A percentile compares a stretch with the other conserved stretches of the same genome.
Conservation (phyloP, 2,329 filamentous ascomycete genomes). For the Falciphora oryzae region DNA sequence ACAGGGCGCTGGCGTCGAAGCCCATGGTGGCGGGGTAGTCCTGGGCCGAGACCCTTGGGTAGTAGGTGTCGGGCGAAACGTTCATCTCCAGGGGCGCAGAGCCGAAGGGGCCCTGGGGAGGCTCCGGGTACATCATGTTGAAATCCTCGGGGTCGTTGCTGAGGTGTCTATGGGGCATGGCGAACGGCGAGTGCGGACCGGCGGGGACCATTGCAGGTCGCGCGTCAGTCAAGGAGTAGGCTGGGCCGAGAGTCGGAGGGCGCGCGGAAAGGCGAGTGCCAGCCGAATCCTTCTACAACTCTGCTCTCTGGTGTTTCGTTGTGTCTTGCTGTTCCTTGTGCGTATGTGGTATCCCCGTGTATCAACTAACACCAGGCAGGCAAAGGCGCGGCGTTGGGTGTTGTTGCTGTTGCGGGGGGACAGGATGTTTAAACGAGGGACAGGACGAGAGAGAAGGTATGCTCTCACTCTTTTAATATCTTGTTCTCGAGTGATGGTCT, state of each 20-base stretch:
- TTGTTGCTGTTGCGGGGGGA: neutral
- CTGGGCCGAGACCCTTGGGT: conserved; percentile 11
- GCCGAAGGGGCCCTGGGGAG: conserved; percentile 14
- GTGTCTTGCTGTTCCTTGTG: neutral
- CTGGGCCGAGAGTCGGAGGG: neutral
- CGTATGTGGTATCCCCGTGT: neutral
- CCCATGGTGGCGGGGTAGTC: conserved; percentile 31
- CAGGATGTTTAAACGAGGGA: conserved; percentile 3
- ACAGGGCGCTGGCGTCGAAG: conserved; percentile 41
- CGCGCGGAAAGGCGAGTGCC: no score
- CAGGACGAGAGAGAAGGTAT: neutral
- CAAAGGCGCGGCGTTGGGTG: neutral
- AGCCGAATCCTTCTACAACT: neutral
- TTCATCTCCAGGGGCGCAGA: conserved; percentile 13
- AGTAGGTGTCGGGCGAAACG: conserved; percentile 17
- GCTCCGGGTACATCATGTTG: conserved; percentile 19
- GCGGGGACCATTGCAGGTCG: neutral
- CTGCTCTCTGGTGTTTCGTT: neutral
- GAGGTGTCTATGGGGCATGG: conserved; percentile 5
- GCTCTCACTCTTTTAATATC: neutral
- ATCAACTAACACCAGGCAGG: neutral
- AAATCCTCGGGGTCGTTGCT: conserved; percentile 16
- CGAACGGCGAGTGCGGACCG: neutral
- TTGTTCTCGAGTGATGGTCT: neutral
- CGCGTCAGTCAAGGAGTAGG: neutral